phyloP scores from a whole-genome alignment of 2,329 filamentous ascomycete genomes.

The Aulographum hederae region DNA sequence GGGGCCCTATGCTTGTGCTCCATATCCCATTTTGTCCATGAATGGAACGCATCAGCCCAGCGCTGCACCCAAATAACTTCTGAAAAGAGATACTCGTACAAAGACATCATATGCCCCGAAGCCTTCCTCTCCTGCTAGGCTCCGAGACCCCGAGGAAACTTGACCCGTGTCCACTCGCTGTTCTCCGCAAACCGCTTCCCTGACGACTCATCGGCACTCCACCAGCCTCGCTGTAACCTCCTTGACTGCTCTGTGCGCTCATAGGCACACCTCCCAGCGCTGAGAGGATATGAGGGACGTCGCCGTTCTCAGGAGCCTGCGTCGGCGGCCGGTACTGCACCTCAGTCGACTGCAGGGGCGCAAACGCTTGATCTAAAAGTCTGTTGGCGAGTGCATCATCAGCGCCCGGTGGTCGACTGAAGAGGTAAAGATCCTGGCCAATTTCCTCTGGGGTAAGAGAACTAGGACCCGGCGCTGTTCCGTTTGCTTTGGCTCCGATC shows the following conservation, averaged over 20 bases:
- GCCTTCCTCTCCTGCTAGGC: no score
- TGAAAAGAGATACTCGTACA: no score
- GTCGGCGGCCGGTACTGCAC: background rate
- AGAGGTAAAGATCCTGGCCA: conserved; percentile 30
- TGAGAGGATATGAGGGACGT: conserved; percentile 7
- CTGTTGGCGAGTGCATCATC: conserved; percentile 20
- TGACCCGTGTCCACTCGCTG: conserved; percentile 18
- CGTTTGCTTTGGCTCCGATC: conserved; percentile 27
- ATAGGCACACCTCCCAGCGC: conserved; percentile 17
- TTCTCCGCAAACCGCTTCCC: conserved; percentile 16
- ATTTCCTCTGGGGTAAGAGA: conserved; percentile 23
- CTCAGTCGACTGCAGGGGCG: background rate
- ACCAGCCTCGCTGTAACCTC: conserved; percentile 16
- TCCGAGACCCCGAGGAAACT: no score
- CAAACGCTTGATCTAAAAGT: conserved; percentile 16
- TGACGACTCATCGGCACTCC: conserved; percentile 17
- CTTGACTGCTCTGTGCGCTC: conserved; percentile 20
- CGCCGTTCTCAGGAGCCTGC: conserved; percentile 1
- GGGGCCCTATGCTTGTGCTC: no score
- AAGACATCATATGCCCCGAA: no score
- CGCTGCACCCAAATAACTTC: no score
- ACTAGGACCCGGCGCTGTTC: conserved; percentile 27
- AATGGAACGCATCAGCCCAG: no score
- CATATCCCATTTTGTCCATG: no score
- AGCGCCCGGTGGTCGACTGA: conserved; percentile 17